Percentiles rank a stretch among this genome's conserved stretches.
These are phyloP conservation scores for Penicillium arizonense DNA, from an alignment of 495 filamentous ascomycete genomes.

Conservation along the genomic window DNA sequence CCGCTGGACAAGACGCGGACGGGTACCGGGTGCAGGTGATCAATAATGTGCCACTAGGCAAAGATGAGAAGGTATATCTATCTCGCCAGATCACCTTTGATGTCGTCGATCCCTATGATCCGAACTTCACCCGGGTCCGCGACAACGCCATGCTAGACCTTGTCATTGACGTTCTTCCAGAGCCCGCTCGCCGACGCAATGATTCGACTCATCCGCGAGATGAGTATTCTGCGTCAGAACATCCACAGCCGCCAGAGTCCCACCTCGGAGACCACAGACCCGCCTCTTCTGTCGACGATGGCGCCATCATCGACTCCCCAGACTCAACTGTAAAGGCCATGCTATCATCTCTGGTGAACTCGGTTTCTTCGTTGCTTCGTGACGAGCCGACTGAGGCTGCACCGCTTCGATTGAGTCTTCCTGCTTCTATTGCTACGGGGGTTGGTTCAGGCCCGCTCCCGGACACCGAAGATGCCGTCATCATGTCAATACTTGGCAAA, in stretches of 20 bases:
- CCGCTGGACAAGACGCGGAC: conserved; percentile 27
- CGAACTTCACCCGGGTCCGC: conserved; percentile 75
- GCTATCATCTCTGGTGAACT: conserved; percentile 56
- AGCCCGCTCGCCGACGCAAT: conserved; percentile 36
- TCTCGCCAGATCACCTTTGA: conserved; percentile 71
- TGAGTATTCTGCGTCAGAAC: conserved; percentile 25
- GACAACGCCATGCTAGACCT: conserved; percentile 73
- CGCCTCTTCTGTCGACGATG: conserved; percentile 21
- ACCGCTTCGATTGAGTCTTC: conserved; percentile 47
- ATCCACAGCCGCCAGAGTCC: conserved; percentile 13
- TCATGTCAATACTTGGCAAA: conserved; percentile 37
- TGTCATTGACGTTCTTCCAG: conserved; percentile 56
- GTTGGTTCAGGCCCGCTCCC: conserved; percentile 74
- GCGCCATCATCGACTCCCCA: conserved; percentile 33
- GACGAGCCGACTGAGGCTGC: conserved; percentile 34
- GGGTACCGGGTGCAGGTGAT: conserved; percentile 73
- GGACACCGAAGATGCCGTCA: conserved; percentile 57
- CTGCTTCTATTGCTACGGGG: conserved; percentile 72
- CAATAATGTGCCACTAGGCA: conserved; percentile 76
- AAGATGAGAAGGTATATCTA: conserved; percentile 86
- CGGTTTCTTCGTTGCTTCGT: conserved; percentile 54
- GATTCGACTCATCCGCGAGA: conserved; percentile 35
- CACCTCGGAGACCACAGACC: conserved; percentile 18
- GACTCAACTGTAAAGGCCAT: conserved; percentile 48
- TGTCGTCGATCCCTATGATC: conserved; percentile 69